phyloP scores from a whole-genome alignment of 371 early-diverging fungal species.

The Fennellomyces sp. region DNA sequence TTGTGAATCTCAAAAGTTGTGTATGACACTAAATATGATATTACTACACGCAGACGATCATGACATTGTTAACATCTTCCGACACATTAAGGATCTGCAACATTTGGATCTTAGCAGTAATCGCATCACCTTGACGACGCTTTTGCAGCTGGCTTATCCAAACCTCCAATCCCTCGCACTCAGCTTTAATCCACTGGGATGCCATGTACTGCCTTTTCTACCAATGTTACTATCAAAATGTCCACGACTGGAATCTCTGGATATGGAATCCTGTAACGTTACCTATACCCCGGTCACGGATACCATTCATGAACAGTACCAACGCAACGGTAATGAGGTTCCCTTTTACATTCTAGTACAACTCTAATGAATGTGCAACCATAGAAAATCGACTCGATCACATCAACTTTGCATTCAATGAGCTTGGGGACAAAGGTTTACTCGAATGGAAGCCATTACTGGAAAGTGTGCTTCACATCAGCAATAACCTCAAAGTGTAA shows the following conservation, averaged over 20 bases:
- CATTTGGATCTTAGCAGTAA: constrained; percentile 30
- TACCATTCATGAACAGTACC: neutral
- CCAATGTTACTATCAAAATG: neutral
- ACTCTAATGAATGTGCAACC: neutral
- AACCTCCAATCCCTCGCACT: constrained; percentile 7
- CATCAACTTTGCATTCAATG: constrained; percentile 23
- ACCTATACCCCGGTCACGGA: neutral
- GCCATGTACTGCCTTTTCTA: constrained; percentile 3
- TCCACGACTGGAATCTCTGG: constrained; percentile 12
- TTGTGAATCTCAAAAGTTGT: no score
- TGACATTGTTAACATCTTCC: constrained; percentile 19
- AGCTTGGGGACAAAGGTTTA: constrained; percentile 10
- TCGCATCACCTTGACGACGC: constrained; percentile 14
- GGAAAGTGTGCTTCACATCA: neutral
- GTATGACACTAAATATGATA: no score
- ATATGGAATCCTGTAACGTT: constrained; percentile 21
- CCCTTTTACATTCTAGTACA: neutral
- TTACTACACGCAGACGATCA: constrained; percentile 21
- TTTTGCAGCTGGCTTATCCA: neutral
- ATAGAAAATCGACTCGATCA: neutral
- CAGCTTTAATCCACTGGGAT: constrained; percentile 31
- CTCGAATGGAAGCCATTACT: constrained; percentile 19
- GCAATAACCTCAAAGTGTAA: neutral
- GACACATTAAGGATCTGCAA: neutral
- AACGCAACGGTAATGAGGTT: neutral